Evolutionary conservation across 108 stramenopile genomes (phyloP).

Genomic region (Stephanodiscus triporus): DNA sequence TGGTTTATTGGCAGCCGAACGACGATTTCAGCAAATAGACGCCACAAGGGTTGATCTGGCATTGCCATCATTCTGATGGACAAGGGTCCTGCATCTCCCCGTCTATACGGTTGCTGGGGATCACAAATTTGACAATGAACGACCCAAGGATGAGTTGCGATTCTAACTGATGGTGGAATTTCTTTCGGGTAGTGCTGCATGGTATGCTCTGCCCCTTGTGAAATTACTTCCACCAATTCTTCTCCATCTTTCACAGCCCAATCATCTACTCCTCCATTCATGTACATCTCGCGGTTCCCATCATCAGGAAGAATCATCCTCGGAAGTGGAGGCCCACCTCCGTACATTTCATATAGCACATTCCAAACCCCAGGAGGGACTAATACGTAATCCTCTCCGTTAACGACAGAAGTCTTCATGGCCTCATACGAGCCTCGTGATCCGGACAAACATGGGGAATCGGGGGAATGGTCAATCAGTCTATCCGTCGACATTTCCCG

Average conservation of each 20-base stretch:
- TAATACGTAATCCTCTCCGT: slow-evolving; percentile 65
- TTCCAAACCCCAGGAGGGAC: slow-evolving; percentile 87
- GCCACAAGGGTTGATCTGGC: slow-evolving; percentile 86
- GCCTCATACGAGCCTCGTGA: slow-evolving; percentile 79
- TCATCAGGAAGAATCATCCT: slow-evolving; percentile 64
- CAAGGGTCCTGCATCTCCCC: slow-evolving; percentile 78
- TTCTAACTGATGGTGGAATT: slow-evolving; percentile 60
- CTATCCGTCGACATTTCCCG: slow-evolving; percentile 67
- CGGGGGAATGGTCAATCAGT: slow-evolving; percentile 64
- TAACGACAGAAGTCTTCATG: slow-evolving; percentile 48
- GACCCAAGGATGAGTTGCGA: slow-evolving; percentile 84
- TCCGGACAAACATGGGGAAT: slow-evolving; percentile 57
- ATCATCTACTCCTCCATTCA: slow-evolving; percentile 11
- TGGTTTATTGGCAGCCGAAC: slow-evolving; percentile 66
- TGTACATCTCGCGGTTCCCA: neutral
- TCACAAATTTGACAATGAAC: slow-evolving; percentile 82
- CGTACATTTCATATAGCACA: slow-evolving; percentile 85
- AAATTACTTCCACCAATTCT: slow-evolving; percentile 32
- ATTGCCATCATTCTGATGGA: slow-evolving; percentile 79
- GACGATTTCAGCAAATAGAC: slow-evolving; percentile 75
- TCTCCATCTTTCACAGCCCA: slow-evolving; percentile 19
- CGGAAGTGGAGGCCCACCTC: slow-evolving; percentile 88
- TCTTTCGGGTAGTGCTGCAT: slow-evolving; percentile 44
- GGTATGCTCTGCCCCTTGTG: slow-evolving; percentile 15
- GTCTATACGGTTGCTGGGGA: slow-evolving; percentile 81